phyloP scores from a whole-genome alignment of 192 early-diverging fungal species.

The Mortierella alpina region DNA sequence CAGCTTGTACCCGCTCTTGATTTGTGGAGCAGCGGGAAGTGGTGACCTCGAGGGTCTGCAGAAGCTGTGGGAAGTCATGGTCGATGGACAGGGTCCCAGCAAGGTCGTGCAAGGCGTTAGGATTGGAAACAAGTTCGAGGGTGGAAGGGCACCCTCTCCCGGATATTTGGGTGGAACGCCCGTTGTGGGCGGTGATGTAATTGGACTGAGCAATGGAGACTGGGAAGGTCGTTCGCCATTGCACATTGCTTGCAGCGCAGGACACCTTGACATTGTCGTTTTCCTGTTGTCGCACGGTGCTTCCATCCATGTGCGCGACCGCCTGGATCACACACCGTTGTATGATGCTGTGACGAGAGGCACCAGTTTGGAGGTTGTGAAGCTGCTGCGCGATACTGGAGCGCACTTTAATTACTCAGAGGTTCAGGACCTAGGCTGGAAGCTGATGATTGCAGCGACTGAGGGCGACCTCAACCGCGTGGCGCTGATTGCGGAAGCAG shows the following conservation, averaged over 20 bases:
- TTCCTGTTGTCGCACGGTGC: conserved; percentile 87
- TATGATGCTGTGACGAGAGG: conserved; percentile 80
- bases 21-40: conserved; percentile 87
- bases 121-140: neutral
- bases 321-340: conserved; percentile 89
- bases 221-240: conserved; percentile 79
- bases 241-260: conserved; percentile 86
- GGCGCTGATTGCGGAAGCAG: conserved; percentile 57
- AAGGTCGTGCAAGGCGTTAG: conserved; percentile 28
- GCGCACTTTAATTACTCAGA: conserved; percentile 92
- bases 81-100: conserved; percentile 23
- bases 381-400: conserved; percentile 79
- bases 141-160: conserved; percentile 2
- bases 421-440: conserved; percentile 71
- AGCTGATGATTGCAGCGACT: conserved; percentile 55
- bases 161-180: conserved; percentile 41
- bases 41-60: conserved; percentile 86
- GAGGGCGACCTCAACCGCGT: conserved; percentile 31
- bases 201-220: conserved; percentile 25
- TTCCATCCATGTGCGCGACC: conserved; percentile 90
- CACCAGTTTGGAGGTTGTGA: conserved; percentile 70
- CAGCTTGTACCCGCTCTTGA: conserved; percentile 82
- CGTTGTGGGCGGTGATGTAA: conserved; percentile 25
- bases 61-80: conserved; percentile 66
- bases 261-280: conserved; percentile 77